Conservation (phyloP, 148 eudicot genomes). For the Fallopia convolvulus region DNA sequence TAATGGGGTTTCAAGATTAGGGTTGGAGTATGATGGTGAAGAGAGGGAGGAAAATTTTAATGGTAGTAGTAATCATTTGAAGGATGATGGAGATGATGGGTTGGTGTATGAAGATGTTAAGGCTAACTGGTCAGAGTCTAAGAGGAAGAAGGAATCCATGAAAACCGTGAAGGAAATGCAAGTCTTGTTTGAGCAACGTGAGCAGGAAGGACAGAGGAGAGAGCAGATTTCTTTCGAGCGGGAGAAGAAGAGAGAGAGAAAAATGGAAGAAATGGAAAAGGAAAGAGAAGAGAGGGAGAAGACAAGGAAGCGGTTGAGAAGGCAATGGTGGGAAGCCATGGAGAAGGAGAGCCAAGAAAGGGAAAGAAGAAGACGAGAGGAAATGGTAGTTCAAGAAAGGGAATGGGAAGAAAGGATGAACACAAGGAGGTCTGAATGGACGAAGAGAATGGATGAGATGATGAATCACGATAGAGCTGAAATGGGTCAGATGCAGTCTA, state of each 20-base stretch:
- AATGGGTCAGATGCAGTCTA: constrained; percentile 67
- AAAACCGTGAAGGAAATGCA: constrained; percentile 69
- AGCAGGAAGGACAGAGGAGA: constrained; percentile 41
- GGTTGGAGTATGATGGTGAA: constrained; percentile 42
- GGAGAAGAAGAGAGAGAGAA: constrained; percentile 35
- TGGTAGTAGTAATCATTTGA: constrained; percentile 31
- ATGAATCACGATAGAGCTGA: constrained; percentile 64
- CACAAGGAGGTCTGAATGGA: constrained; percentile 66
- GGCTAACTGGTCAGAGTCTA: constrained; percentile 52
- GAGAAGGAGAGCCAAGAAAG: constrained; percentile 37
- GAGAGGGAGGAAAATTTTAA: constrained; percentile 50
- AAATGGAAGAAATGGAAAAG: constrained; percentile 37
- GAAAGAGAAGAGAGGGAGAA: constrained; percentile 48
- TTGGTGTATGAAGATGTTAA: constrained; percentile 68
- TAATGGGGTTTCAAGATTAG: constrained; percentile 24
- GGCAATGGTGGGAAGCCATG: constrained; percentile 56
- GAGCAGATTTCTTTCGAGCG: constrained; percentile 30
- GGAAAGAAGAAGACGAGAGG: constrained; percentile 55
- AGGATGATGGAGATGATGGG: constrained; percentile 38
- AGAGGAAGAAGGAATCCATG: constrained; percentile 67
- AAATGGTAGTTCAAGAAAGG: constrained; percentile 41
- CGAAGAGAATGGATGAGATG: constrained; percentile 62
- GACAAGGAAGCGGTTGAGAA: constrained; percentile 44
- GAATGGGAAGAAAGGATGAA: constrained; percentile 74
- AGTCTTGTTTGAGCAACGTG: constrained; percentile 55